Evolutionary conservation across 257 asterid genomes (phyloP), one percentile per base, ranked within the genome.

Genomic region (Solanum boliviense): DNA sequence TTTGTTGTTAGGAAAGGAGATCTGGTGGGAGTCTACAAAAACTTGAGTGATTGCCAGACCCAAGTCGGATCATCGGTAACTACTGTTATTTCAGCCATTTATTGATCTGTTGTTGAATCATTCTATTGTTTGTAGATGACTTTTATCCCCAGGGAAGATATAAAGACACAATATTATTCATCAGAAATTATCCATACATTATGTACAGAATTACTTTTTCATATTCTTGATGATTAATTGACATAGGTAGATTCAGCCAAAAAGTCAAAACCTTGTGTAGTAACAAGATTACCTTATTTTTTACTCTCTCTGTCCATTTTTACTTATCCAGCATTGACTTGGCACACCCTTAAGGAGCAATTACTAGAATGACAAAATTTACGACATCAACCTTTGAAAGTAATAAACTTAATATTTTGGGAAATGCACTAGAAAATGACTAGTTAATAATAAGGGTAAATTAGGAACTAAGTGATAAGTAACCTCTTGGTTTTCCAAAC

Each of bases 31-130:
- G 93, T 96, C 36, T 96, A 94, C 94, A 96, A 94, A 92, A 95
- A 95, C 91, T 92, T 96, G 88, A 95, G 95, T 88, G 99, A 96
- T 89, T 96, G 98, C 86, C 99, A 96, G 92, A 94, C 95, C 85
- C 99, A 96, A 96, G 99, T 94, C 78, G 99, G 98, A 90, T 89
- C 95, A 82, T 96, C 99, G 94, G 99, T 96, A 95, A 92, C 91
- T n/a, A 78, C 75, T 89, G 76, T 76, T 88, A 56, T 86, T 81
- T 46, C 85, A 44, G 27, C 13, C 39, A 81, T 81, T 27, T 81
- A 81, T 46, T 81, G 27, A 81, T 81, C 68, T 81, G 27, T 82
- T 82, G 27, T 81, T 46, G 68, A 81, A 46, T 46, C 1, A 1
- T 46, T 29, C 68, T 81, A 9, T 46, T 81, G 44, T 82, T 82